Conservation (phyloP, 2,329 filamentous ascomycete species). For the Coleophoma eucalyptorum region DNA sequence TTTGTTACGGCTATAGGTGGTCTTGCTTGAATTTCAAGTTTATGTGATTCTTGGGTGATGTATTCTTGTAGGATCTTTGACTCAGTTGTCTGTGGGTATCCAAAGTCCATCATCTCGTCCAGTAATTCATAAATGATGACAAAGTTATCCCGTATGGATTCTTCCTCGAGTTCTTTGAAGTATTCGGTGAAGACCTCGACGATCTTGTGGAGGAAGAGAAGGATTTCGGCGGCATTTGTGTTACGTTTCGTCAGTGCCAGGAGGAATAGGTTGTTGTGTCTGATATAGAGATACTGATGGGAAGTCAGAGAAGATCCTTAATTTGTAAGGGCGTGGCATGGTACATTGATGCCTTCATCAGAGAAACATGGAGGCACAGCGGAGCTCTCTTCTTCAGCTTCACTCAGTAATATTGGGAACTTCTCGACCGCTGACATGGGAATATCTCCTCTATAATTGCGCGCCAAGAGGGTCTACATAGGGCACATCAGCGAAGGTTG, state of each 20-base stretch:
- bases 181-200: constrained; percentile 99
- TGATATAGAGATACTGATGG: constrained; percentile 90
- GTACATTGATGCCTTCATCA: constrained; percentile 94
- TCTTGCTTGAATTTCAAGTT: constrained; percentile 92
- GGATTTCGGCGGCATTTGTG: constrained; percentile 96
- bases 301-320: constrained; percentile 9
- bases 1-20: constrained; percentile 98
- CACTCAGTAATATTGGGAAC: constrained; percentile 91
- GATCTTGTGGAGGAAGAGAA: constrained; percentile 95
- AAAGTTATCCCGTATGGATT: constrained; percentile 98
- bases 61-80: constrained; percentile 98
- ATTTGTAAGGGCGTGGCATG: no score
- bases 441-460: constrained; percentile 97
- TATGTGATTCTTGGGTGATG: constrained; percentile 98
- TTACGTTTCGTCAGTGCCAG: constrained; percentile 98
- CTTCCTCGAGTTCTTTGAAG: constrained; percentile 98
- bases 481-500: constrained; percentile 13
- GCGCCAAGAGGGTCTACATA: constrained; percentile 85
- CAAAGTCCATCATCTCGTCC: constrained; percentile 99
- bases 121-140: constrained; percentile 98
- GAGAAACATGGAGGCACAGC: constrained; percentile 97
- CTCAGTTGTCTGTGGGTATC: constrained; percentile 97
- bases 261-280: constrained; percentile 98
- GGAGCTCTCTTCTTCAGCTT: constrained; percentile 98
- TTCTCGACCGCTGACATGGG: constrained; percentile 99